Conservation (phyloP, 2,329 filamentous ascomycete species). For the Epichloe sp. region DNA sequence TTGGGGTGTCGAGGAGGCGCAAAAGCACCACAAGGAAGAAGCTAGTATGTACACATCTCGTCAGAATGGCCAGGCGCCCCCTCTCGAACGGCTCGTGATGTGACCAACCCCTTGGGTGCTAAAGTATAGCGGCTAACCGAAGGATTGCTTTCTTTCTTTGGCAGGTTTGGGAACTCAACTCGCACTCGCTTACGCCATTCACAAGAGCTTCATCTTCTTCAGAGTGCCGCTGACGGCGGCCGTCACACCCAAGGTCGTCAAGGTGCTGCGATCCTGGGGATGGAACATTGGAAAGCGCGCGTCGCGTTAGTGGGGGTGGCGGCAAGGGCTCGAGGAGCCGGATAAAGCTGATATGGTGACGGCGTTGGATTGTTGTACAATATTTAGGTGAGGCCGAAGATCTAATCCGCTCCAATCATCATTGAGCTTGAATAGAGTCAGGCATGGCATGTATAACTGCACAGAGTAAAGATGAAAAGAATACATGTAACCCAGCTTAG, state of each 20-base stretch:
- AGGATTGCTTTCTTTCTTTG: neutral
- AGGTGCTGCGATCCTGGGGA: constrained; percentile 73
- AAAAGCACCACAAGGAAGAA: constrained; percentile 46
- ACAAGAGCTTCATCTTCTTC: constrained; percentile 95
- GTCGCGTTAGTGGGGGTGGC: constrained; percentile 5
- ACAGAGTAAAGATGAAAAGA: too few species aligned
- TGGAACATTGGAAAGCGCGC: constrained; percentile 80
- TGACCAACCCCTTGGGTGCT: neutral
- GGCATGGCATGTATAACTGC: neutral
- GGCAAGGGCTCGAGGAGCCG: neutral
- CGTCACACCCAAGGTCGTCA: constrained; percentile 88
- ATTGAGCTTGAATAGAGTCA: neutral
- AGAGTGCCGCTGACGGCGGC: constrained; percentile 87
- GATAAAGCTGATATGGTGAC: neutral
- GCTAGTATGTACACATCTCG: constrained; percentile 51
- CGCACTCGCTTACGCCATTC: constrained; percentile 86
- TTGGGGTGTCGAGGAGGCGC: constrained; percentile 51
- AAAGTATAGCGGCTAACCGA: constrained; percentile 10
- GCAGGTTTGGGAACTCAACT: constrained; percentile 64
- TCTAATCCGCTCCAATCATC: neutral
- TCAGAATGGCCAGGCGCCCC: neutral
- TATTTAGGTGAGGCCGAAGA: neutral
- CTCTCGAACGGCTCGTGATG: neutral
- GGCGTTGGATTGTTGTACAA: neutral
- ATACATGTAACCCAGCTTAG: too few species aligned